Evolutionary conservation across 2,329 filamentous ascomycete species (phyloP), one percentile per base, ranked within the genome.

Genomic region (Coccinonectria pachysandricola): DNA sequence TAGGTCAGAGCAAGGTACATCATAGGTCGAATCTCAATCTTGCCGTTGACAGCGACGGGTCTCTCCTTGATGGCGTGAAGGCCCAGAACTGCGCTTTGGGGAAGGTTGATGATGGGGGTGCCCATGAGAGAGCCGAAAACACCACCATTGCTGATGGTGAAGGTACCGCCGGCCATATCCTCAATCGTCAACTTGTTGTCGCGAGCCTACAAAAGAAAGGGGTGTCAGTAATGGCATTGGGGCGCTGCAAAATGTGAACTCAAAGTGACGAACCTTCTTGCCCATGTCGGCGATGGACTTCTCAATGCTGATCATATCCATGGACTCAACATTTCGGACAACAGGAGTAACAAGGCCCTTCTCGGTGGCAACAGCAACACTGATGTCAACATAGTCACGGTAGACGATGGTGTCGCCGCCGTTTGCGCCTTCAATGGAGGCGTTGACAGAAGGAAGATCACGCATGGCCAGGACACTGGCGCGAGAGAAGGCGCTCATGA

Each of bases 1-100:
- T 98, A 98, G 9, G 91, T 98, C 34, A 98, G 70, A 21, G 91
- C 91, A 39, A 98, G 73, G 59, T 94, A 96, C 91, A 98, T 98
- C 86, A 98, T 96, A n/a, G 91, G 91, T 42, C 91, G 75, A 44
- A 94, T 83, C 57, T 95, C 87, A 31, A 96, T 68, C 65, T 95
- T 92, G 50, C 91, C 91, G 49, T 96, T 86, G 36, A 96, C 68
- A 14, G 72, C 88, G 27, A 95, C 76, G 3, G 88, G 77, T 48
- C 81, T 83, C 29, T 98, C 86, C 66, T 98, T 98, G 60, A 95
- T 95, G 23, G 88, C 86, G 56, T 98, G 88, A 12, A 95, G 76
- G 40, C 88, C 88, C 32, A 95, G 71, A 7, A 95, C 87, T 31
- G 85, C 82, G 33, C 82, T 88, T 55, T 96, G 88, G 9, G 88